Percentiles rank a stretch among this genome's conserved stretches.
phyloP scores from a whole-genome alignment of 2,329 filamentous ascomycete species.

The Talaromyces albobiverticillius region DNA sequence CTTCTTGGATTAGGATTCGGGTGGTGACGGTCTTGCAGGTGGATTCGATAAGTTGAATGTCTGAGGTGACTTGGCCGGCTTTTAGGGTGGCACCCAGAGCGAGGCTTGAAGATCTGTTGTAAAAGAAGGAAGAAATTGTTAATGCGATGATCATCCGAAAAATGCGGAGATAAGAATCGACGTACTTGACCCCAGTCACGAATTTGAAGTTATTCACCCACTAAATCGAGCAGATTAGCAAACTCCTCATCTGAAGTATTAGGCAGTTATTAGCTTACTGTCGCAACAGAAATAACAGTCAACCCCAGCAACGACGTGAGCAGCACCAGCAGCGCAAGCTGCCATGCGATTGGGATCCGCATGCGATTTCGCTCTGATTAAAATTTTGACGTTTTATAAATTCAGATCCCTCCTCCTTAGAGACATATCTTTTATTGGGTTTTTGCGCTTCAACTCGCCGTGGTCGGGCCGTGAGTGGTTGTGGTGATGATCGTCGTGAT shows the following conservation, averaged over 20 bases:
- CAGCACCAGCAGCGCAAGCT: constrained; percentile 77
- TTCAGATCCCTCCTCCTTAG: no score
- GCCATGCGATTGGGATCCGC: constrained; percentile 83
- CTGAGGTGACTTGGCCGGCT: constrained; percentile 73
- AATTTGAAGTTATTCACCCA: constrained; percentile 62
- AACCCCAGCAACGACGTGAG: constrained; percentile 71
- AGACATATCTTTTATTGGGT: no score
- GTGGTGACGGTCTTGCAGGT: constrained; percentile 71
- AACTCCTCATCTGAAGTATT: neutral
- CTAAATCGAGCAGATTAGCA: constrained; percentile 29
- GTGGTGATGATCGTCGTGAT: neutral
- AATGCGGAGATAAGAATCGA: neutral
- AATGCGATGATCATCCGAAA: neutral
- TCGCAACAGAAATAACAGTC: constrained; percentile 73
- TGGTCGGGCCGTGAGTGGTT: neutral
- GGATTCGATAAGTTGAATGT: constrained; percentile 75
- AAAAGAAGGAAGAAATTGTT: no score
- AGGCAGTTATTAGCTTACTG: constrained; percentile 19
- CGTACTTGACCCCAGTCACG: constrained; percentile 54
- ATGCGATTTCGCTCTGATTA: constrained; percentile 49
- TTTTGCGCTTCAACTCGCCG: no score
- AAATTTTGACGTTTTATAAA: no score
- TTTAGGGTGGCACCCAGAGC: constrained; percentile 81
- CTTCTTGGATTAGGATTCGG: constrained; percentile 52
- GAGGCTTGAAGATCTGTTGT: constrained; percentile 57